These are phyloP conservation scores for Penicillium brevicompactum DNA, from an alignment of 2,329 filamentous ascomycete species.

Conservation along the genomic window DNA sequence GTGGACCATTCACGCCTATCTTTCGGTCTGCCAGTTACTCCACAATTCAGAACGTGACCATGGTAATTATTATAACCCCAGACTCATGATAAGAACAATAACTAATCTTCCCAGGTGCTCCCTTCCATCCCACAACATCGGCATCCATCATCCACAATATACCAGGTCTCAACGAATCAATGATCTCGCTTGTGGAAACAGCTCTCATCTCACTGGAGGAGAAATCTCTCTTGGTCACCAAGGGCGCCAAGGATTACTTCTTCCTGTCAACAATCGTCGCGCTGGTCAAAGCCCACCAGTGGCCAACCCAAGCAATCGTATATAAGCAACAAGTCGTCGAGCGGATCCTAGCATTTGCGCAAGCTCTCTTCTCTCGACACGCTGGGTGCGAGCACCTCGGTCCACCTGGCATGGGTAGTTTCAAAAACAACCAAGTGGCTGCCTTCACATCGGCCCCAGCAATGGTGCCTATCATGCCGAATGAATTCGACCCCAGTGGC, in stretches of 20 bases:
- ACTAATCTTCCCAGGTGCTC: constrained; percentile 2
- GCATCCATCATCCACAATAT: constrained; percentile 28
- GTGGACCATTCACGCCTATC: constrained; percentile 40
- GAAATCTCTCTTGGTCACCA: constrained; percentile 35
- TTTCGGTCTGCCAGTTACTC: constrained; percentile 41
- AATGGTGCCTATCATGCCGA: constrained; percentile 22
- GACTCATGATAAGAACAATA: not conserved
- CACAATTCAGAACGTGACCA: constrained; percentile 27
- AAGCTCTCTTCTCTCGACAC: constrained; percentile 38
- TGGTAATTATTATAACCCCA: constrained; percentile 20
- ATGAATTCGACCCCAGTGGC: constrained; percentile 22
- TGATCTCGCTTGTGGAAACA: constrained; percentile 37
- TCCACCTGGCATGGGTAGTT: constrained; percentile 31
- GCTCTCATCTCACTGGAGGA: constrained; percentile 33
- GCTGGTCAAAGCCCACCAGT: constrained; percentile 37
- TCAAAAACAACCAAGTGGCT: constrained; percentile 33
- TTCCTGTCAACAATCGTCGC: constrained; percentile 41
- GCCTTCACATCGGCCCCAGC: constrained; percentile 23
- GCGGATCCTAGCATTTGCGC: constrained; percentile 38
- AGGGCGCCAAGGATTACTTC: constrained; percentile 44
- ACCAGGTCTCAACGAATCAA: constrained; percentile 35
- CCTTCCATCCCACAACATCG: constrained; percentile 8
- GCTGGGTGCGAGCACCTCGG: constrained; percentile 36
- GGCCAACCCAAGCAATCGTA: constrained; percentile 34
- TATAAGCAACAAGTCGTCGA: constrained; percentile 41